These are phyloP conservation scores for Elaeagnus macrophylla DNA, from an alignment of 306 rosid genomes.

Conservation along the genomic window DNA sequence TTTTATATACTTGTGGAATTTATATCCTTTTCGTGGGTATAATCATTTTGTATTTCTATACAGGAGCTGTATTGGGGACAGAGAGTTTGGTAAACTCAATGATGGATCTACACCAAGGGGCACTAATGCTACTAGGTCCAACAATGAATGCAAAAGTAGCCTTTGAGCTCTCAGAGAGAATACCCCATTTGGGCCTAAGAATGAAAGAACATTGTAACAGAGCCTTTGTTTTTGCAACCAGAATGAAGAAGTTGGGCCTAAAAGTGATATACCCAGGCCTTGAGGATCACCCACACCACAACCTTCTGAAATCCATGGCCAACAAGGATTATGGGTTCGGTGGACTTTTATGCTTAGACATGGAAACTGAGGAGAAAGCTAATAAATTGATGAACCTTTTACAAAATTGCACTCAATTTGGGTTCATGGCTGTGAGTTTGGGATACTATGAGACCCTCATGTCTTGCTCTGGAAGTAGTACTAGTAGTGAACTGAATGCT, in stretches of 20 bases:
- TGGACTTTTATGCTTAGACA: constrained; percentile 70
- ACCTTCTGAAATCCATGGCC: constrained; percentile 41
- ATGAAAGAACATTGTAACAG: constrained; percentile 76
- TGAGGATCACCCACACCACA: constrained; percentile 64
- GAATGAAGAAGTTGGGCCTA: constrained; percentile 49
- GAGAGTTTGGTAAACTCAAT: constrained; percentile 68
- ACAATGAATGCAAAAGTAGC: constrained; percentile 94
- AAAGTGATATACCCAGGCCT: constrained; percentile 84
- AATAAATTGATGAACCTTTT: constrained; percentile 53
- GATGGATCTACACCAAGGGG: constrained; percentile 93
- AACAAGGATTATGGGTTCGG: constrained; percentile 74
- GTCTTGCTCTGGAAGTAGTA: constrained; percentile 89
- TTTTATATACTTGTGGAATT: too few relatives aligned
- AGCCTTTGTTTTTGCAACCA: constrained; percentile 46
- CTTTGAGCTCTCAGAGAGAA: constrained; percentile 73
- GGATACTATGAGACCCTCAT: constrained; percentile 90
- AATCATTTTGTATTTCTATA: too few relatives aligned
- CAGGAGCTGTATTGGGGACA: constrained; percentile 84
- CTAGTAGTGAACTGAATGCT: constrained; percentile 63
- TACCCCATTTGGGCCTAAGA: constrained; percentile 65
- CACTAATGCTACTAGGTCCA: constrained; percentile 82
- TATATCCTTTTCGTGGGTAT: too few relatives aligned
- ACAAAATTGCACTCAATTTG: constrained; percentile 68
- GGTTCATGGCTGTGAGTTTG: constrained; percentile 84
- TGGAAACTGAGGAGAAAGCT: constrained; percentile 85